A percentile compares a stretch with the other conserved stretches of the same genome.
Conservation (phyloP, 495 filamentous ascomycete genomes). For the Penicillium mononematosum region DNA sequence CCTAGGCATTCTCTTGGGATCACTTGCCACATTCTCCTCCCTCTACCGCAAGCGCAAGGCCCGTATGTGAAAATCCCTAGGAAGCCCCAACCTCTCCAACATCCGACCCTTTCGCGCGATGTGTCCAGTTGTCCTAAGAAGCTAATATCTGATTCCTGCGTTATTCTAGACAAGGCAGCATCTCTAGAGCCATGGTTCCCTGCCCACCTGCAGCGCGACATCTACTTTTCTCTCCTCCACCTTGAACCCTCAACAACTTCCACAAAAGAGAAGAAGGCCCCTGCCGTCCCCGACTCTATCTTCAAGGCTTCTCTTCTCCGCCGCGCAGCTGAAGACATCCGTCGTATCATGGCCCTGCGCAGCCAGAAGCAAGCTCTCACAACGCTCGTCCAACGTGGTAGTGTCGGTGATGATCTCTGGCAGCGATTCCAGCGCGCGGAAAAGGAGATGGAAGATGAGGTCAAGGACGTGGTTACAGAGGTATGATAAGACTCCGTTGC, state of each 20-base stretch:
- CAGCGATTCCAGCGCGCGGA: constrained; percentile 87
- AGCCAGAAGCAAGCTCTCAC: constrained; percentile 81
- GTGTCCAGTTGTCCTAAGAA: neutral
- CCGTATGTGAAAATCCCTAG: constrained; percentile 52
- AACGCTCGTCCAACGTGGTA: constrained; percentile 79
- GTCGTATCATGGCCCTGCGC: constrained; percentile 80
- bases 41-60: constrained; percentile 93
- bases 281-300: constrained; percentile 78
- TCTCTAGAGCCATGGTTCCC: constrained; percentile 90
- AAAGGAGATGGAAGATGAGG: constrained; percentile 96
- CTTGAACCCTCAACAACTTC: constrained; percentile 61
- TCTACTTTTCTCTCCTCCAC: constrained; percentile 91
- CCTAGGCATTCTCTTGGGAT: constrained; percentile 79
- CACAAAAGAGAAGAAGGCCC: constrained; percentile 63
- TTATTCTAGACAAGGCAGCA: constrained; percentile 61
- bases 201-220: constrained; percentile 82
- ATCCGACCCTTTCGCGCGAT: neutral
- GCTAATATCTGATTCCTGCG: neutral
- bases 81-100: neutral
- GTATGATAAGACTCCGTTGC: constrained; percentile 42
- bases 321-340: constrained; percentile 87
- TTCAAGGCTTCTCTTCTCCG: constrained; percentile 87
- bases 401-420: constrained; percentile 95
- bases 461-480: constrained; percentile 91
- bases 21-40: constrained; percentile 84